Evolutionary conservation across 768 basidiomycete genomes (phyloP), one percentile per base, ranked within the genome.

Genomic region (Pilatotrama ljubarskyi): DNA sequence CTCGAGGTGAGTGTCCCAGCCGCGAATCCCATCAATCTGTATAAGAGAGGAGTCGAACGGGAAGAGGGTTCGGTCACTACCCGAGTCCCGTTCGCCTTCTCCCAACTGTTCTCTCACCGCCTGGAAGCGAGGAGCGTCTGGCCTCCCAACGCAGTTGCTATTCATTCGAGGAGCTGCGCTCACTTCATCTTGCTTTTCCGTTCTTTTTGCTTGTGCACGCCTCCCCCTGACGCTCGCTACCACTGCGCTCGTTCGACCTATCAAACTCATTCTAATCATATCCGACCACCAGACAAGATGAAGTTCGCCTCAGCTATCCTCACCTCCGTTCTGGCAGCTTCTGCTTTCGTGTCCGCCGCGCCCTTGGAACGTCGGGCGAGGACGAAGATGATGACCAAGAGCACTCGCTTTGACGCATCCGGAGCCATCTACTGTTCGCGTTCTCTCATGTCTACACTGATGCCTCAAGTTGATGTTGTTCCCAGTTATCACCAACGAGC

Each of bases 401-500:
- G 51, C 41, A 56, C 54, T 26, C 51, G 47, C 8, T 40, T 55
- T 36, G 63, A 55, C 36, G 61, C 62, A 2, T 55, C 62, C 6
- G 66, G 68, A 17, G 69, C 70, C 15, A 60, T 64, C 22, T 71
- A 73, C 48, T 70, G 70, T 68, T 46, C 44, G 68, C 59, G 0
- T 41, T 18, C 10, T 11, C 14, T 15, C 14, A 14, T n/a, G 10
- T 15, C 13, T 22, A 20, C 51, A 17, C 29, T 18, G 25, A 17
- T 5, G 17, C 22, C n/a, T 38, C 18, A 37, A 3, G 47, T 59
- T 59, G 29, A 37, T 35, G 22, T 22, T n/a, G 22, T 58, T 15
- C n/a, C 25, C 55, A 83, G 81, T 82, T 67, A 77, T 82, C 32
- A 80, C 80, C 37, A 83, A 83, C 63, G 78, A 81, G 49, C 75